Evolutionary conservation across 192 early-diverging fungal genomes (phyloP).

Genomic region (Rhizophagus clarus): DNA sequence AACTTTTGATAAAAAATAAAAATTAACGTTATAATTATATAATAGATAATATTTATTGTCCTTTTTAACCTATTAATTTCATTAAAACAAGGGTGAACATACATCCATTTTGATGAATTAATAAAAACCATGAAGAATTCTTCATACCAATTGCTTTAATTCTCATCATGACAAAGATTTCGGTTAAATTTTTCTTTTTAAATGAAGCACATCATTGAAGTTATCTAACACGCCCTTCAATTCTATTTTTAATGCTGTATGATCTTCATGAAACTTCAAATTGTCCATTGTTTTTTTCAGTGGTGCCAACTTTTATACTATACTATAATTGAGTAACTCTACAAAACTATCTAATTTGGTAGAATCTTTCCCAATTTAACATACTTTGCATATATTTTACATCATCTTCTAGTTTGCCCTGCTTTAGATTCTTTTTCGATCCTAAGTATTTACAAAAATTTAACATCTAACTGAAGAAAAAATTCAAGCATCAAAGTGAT

Average conservation of each 20-base stretch:
- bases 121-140: not conserved
- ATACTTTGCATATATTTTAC: slow-evolving; percentile 7
- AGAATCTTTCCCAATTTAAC: not conserved
- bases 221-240: slow-evolving; percentile 18
- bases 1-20: slow-evolving; percentile 20
- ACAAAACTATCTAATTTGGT: not conserved
- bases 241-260: slow-evolving; percentile 30
- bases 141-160: slow-evolving; percentile 11
- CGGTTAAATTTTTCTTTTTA: slow-evolving; percentile 5
- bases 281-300: not conserved
- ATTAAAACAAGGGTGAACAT: slow-evolving; percentile 9
- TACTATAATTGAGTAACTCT: slow-evolving; percentile 1
- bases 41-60: slow-evolving; percentile 18
- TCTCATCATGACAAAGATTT: slow-evolving; percentile 13
- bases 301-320: not conserved
- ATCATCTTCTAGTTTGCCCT: not conserved
- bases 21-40: slow-evolving; percentile 12
- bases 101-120: not conserved
- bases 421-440: not conserved
- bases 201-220: slow-evolving; percentile 21
- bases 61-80: not conserved
- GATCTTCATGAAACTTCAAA: slow-evolving; percentile 7
- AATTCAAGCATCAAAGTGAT: not conserved
- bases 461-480: not conserved
- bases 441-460: slow-evolving; percentile 8